Evolutionary conservation across 208 protist genomes (phyloP), one percentile per base, ranked within the genome.

Genomic region (Lotmaria passim): DNA sequence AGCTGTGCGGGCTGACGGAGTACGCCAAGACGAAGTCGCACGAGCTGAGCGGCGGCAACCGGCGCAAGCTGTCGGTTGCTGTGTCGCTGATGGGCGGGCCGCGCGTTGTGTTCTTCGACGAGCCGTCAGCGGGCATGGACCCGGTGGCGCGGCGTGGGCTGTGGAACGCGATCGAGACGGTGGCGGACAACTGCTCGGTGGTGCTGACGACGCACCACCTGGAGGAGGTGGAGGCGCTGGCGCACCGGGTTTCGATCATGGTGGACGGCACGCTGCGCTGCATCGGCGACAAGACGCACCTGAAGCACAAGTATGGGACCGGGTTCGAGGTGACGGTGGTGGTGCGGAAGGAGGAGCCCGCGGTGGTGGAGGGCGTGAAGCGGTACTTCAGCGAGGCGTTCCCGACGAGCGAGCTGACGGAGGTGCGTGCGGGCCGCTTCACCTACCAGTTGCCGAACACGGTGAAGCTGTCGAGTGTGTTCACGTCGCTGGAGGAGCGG

Each of bases 181-280:
- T 89, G n/a, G 48, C 85, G 11, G 56, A 69, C 33, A 73, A 83
- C 68, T 93, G 88, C 79, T 78, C 88, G n/a, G 74, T 93, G 24
- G 85, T 93, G 58, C 71, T 98, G 33, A 98, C 95, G 28, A 97
- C 94, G 34, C 96, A 98, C 55, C 91, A 96, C 55, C 76, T 98
- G 75, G 93, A 97, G 61, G 96, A 98, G 82, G 86, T 90, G 59
- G 93, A 97, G 69, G 91, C 91, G 0, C 75, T 98, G 12, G 86
- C 85, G 31, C 56, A 87, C 58, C 79, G 89, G 31, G 79, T 97
- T 1, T 95, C 36, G 73, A 63, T n/a, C n/a, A n/a, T n/a, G n/a
- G n/a, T n/a, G n/a, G n/a, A n/a, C n/a, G n/a, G n/a, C n/a, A n/a
- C n/a, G n/a, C 65, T 98, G 24, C 79, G 78, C 11, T 97, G 91